Evolutionary conservation across 306 rosid genomes (phyloP), one percentile per base, ranked within the genome.

Genomic region (Medicago arabica): DNA sequence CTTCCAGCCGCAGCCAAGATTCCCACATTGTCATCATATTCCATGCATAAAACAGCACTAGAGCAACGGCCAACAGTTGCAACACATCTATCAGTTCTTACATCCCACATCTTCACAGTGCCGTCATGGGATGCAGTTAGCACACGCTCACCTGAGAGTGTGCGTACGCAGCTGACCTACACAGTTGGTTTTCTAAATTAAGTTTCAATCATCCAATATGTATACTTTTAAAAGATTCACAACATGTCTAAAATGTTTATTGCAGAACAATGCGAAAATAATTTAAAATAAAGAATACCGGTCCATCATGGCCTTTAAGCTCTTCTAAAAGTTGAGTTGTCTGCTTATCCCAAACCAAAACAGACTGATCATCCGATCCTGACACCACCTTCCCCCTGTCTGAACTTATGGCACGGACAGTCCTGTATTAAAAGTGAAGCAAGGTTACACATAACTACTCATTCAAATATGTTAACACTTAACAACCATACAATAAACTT

Each of bases 31-130:
- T 95, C 99, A 85, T 95, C 97, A 81, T 95, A 95, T 85, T 92
- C 99, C 89, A 92, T 86, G 87, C 97, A 95, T 82, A 90, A 78
- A 82, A 95, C 96, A 6, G 99, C 97, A 89, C 97, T 90, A 77
- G 97, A 87, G 88, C 96, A 89, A 63, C 97, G 97, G 49, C 99
- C 99, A 85, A 95, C 97, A 47, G 99, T 92, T 76, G 97, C 99
- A 72, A 92, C 99, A 85, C 99, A 95, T 58, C 90, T 90, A 84
- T 95, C 97, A 59, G 99, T 95, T 89, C 99, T 89, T 49, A 95
- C 97, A 80, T 95, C 99, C 97, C 97, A 95, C 99, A 95, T 95
- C 85, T 95, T 95, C 84, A 95, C 97, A 74, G 92, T 90, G 69
- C 99, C 99, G 84, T 95, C 99, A 78, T 95, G 96, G 34, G 97